Conservation (phyloP, 129 eudicot genomes). For the Solidago caesia region DNA sequence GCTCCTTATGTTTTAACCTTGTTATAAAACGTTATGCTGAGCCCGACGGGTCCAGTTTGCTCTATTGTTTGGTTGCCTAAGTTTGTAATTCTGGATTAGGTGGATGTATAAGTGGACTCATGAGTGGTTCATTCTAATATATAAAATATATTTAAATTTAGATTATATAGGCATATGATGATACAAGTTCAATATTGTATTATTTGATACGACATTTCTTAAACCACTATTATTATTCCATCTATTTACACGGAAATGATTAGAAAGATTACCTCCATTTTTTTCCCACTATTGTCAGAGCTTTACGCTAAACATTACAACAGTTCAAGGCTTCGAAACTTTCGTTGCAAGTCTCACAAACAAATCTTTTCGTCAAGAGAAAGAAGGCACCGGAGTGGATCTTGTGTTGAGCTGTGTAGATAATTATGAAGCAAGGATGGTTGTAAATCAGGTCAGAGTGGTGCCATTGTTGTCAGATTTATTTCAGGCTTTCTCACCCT, state of each 20-base stretch:
- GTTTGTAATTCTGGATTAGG: too few species aligned
- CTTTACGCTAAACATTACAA: conserved; percentile 92
- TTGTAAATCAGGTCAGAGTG: conserved; percentile 87
- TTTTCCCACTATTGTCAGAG: conserved; percentile 51
- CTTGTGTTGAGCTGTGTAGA: conserved; percentile 97
- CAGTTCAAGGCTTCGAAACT: conserved; percentile 92
- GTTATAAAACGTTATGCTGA: too few species aligned
- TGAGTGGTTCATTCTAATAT: background rate
- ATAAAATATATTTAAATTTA: background rate
- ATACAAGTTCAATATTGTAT: background rate
- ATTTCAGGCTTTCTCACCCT: background rate
- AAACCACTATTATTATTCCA: background rate
- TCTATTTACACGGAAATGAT: conserved; percentile 2
- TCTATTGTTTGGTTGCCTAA: too few species aligned
- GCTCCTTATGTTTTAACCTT: too few species aligned
- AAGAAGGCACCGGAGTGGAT: conserved; percentile 87
- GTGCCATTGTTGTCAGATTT: background rate
- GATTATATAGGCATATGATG: background rate
- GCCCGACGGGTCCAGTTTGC: too few species aligned
- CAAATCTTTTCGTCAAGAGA: conserved; percentile 52
- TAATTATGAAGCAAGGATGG: conserved; percentile 99
- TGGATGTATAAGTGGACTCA: background rate
- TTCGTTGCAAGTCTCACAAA: conserved; percentile 79
- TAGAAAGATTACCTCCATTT: conserved; percentile 1
- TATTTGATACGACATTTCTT: conserved; percentile 3